Percentiles rank a stretch among this genome's conserved stretches.
Conservation (phyloP, 805 yeast genomes). For the Candida pseudofarinosa region DNA sequence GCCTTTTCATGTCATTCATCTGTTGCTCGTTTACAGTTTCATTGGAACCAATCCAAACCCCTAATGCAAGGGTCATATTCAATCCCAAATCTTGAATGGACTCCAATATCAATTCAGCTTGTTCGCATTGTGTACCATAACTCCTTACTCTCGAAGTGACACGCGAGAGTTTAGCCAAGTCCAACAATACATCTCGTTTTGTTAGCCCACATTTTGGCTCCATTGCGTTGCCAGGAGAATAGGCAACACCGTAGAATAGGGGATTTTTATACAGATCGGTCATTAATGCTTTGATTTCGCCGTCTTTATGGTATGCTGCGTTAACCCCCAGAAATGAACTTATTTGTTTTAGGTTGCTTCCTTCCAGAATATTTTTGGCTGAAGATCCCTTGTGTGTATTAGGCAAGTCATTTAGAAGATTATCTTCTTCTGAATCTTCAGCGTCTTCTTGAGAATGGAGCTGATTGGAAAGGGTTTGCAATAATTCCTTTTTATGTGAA, state of each 20-base stretch:
- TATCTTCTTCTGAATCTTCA: background rate
- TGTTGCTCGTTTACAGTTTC: conserved; percentile 43
- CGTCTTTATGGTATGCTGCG: conserved; percentile 25
- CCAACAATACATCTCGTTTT: conserved; percentile 48
- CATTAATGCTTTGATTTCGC: conserved; percentile 36
- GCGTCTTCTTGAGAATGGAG: background rate
- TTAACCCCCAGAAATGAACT: conserved; percentile 24
- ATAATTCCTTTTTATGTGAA: conserved; percentile 15
- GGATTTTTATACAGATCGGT: conserved; percentile 10
- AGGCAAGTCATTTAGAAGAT: background rate
- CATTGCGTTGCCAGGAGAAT: conserved; percentile 52
- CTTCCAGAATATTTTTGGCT: conserved; percentile 2
- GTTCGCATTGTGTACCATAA: conserved; percentile 61
- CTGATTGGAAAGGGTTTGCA: background rate
- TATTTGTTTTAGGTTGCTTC: conserved; percentile 6
- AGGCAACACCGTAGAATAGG: conserved; percentile 52
- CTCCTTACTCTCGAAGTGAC: conserved; percentile 55
- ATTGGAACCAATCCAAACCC: conserved; percentile 57
- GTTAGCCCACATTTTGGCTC: conserved; percentile 52
- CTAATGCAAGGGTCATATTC: conserved; percentile 55
- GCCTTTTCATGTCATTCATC: conserved; percentile 38
- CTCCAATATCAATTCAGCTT: conserved; percentile 47
- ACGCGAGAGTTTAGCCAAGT: conserved; percentile 53
- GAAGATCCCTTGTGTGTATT: background rate
- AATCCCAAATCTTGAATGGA: conserved; percentile 49